Conservation (phyloP, 495 filamentous ascomycete species). For the Cairneyella variabilis region DNA sequence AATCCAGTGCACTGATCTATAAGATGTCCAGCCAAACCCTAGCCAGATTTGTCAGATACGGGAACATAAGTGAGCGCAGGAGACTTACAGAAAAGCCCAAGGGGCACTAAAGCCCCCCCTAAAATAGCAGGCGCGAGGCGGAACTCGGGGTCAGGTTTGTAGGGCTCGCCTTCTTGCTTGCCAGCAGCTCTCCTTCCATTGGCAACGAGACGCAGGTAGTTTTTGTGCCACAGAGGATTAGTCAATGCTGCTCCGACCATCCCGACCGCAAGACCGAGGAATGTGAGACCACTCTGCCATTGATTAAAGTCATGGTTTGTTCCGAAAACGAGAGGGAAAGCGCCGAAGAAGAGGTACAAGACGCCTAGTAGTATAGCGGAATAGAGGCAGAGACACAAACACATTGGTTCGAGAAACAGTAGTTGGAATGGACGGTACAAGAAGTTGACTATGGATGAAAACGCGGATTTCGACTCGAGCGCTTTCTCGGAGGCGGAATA, state of each 20-base stretch:
- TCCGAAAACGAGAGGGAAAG: conserved; percentile 69
- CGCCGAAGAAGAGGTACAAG: conserved; percentile 81
- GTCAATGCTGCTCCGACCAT: conserved; percentile 60
- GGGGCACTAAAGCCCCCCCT: conserved; percentile 70
- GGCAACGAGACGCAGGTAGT: conserved; percentile 41
- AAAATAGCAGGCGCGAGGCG: conserved; percentile 75
- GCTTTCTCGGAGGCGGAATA: conserved; percentile 77
- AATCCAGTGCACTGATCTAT: conserved; percentile 43
- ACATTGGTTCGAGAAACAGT: conserved; percentile 81
- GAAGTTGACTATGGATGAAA: conserved; percentile 63
- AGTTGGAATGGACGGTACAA: conserved; percentile 79
- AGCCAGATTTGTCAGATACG: no score
- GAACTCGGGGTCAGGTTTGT: conserved; percentile 69
- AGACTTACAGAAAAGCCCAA: no score
- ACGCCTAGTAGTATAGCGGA: conserved; percentile 67
- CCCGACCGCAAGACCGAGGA: conserved; percentile 67
- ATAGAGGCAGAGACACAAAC: conserved; percentile 71
- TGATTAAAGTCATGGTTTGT: conserved; percentile 65
- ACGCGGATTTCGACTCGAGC: conserved; percentile 63
- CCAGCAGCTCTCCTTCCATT: conserved; percentile 29
- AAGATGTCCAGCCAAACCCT: conserved; percentile 75
- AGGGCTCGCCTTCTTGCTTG: background rate
- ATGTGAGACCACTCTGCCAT: conserved; percentile 64
- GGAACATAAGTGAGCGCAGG: no score
- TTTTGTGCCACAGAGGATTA: conserved; percentile 63